Conservation (phyloP, 768 basidiomycete species). For the Tephrocybe sp. region DNA sequence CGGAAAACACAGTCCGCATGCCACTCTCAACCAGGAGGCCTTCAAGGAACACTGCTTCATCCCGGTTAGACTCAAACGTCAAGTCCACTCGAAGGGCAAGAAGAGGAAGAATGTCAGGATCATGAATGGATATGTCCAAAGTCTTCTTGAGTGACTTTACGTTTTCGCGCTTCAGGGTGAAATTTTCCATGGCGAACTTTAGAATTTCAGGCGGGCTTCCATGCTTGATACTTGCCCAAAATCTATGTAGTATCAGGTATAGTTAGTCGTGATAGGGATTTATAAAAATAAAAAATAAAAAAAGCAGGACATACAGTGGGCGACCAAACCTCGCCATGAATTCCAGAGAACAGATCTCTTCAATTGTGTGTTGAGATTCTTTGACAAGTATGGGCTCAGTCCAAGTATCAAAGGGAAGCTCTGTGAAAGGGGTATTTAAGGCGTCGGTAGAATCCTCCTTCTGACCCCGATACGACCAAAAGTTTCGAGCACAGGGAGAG, state of each 20-base stretch:
- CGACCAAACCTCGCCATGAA: background rate
- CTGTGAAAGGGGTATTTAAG: background rate
- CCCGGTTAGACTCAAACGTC: slow-evolving; percentile 4
- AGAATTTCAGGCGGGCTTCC: background rate
- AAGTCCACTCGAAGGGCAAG: background rate
- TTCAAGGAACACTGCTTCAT: slow-evolving; percentile 2
- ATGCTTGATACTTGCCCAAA: background rate
- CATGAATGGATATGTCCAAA: background rate
- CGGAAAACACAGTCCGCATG: slow-evolving; percentile 4
- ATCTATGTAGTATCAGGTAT: background rate
- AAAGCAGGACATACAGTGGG: background rate
- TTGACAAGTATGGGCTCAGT: background rate
- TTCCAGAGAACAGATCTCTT: background rate
- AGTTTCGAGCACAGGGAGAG: background rate
- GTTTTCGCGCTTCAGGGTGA: too few relatives aligned
- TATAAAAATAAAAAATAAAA: background rate
- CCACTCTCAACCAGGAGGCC: slow-evolving; percentile 2
- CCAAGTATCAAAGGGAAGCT: background rate
- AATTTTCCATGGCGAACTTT: background rate
- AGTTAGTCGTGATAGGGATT: background rate
- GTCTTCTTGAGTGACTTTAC: background rate
- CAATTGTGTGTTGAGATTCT: background rate
- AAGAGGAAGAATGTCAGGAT: background rate
- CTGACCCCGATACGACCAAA: background rate
- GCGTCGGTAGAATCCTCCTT: background rate